phyloP scores from a whole-genome alignment of 139 green algal genomes.

The Chlamydomonas sphaeroides region DNA sequence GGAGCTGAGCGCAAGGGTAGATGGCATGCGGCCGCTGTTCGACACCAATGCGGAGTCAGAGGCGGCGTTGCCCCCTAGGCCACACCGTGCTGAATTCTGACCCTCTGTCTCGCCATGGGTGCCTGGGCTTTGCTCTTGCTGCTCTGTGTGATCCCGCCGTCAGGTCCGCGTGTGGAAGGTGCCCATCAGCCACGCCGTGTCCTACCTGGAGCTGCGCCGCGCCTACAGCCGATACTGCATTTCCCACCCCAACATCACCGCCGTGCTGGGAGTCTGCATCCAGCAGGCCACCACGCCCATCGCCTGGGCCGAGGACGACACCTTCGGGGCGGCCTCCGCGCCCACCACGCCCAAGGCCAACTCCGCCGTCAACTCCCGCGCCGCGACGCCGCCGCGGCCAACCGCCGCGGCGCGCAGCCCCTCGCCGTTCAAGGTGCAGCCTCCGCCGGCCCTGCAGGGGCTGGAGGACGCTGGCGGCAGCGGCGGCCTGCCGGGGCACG shows the following conservation, averaged over 20 bases:
- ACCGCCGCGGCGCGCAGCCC: neutral
- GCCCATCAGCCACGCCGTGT: constrained; percentile 50
- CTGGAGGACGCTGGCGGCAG: neutral
- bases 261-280: constrained; percentile 66
- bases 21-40: too few relatives aligned
- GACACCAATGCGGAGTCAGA: neutral
- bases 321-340: neutral
- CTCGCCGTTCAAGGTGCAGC: constrained; percentile 1
- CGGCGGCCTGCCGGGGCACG: neutral
- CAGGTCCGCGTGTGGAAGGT: constrained; percentile 57
- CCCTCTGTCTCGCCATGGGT: too few relatives aligned
- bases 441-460: neutral
- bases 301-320: constrained; percentile 29
- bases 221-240: constrained; percentile 62
- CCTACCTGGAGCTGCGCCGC: constrained; percentile 58
- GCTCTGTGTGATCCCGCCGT: too few relatives aligned
- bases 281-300: constrained; percentile 41
- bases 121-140: too few relatives aligned
- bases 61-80: too few relatives aligned
- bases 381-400: constrained; percentile 20
- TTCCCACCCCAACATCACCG: constrained; percentile 64
- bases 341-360: neutral
- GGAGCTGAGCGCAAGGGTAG: neutral
- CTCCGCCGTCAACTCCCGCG: constrained; percentile 8
- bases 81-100: too few relatives aligned